Evolutionary conservation across 208 protist species (phyloP), one percentile per base, ranked within the genome.

Genomic region (Wallacemonas rigidus): DNA sequence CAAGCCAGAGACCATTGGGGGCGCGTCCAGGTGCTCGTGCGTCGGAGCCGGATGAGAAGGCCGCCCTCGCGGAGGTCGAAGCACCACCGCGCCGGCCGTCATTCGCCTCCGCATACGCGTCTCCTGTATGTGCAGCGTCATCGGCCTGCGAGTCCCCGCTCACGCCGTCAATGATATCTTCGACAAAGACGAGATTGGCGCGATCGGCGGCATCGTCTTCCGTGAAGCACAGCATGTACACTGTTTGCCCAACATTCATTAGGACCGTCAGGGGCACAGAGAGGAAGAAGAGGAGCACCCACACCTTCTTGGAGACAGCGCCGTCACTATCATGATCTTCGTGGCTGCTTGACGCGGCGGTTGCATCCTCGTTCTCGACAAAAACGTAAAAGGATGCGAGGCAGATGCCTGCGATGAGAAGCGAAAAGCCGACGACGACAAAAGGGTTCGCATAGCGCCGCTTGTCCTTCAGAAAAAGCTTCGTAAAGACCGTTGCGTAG

Each of bases 171-270:
- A 47, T 57, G 56, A 26, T 12, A 2, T 45, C 44, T 14, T 54
- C 62, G 17, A 60, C 71, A 15, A 60, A 69, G 50, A 74, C 6
- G 3, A 80, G 61, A 26, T 75, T 69, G 3, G 40, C 39, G 0
- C 58, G 69, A 26, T 80, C 72, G 11, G 71, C 48, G 9, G 56
- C 65, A 41, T 65, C 60, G 57, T 77, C 78, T 56, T 80, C 63
- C 0, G 88, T 91, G 76, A 87, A 92, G 15, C 77, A 68, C 47
- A 88, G 75, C 87, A 94, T 92, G 71, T 92, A 94, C 62, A 85
- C 67, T 3, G 81, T 87, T 73, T 96, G 91, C 74, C 74, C 79
- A 40, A 89, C 76, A 61, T 95, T 93, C 82, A 93, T 76, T 50
- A 94, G 61, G 7, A 90, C 86, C 17, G 72, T 88, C 11, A 82